Evolutionary conservation across 768 basidiomycete species (phyloP), one percentile per base, ranked within the genome.

Genomic region (Lactarius trivialis): DNA sequence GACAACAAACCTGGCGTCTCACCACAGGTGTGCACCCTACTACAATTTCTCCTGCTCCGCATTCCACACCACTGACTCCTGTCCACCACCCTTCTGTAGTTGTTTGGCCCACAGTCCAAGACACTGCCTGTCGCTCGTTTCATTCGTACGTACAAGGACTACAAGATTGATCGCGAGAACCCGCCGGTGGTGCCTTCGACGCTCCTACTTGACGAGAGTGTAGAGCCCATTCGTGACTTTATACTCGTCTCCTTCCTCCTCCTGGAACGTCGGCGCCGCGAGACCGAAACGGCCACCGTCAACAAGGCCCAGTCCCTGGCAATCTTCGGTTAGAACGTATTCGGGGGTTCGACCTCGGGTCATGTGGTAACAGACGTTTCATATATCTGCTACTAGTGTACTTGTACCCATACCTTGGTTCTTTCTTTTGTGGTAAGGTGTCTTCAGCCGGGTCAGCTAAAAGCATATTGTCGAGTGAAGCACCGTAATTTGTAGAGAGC

Each of bases 51-150:
- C 6, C 30, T n/a, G n/a, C n/a, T 36, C 12, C 36, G 32, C 28
- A 7, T 28, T 26, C 33, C 33, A 24, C 21, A 15, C 26, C 3
- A 33, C 19, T 45, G 2, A 50, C 5, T 12, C 3, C 3, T n/a
- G 8, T 36, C 6, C 4, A 26, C 21, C 30, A 3, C 7, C 21
- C 12, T 30, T 7, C 15, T 12, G n/a, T 37, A 67, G 66, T 54
- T 67, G 19, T 62, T 61, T 17, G 60, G 65, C 24, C 64, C 60
- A 24, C 37, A 15, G 32, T 61, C 64, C 37, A 65, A 67, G 60
- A 61, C 64, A 26, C 45, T 53, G 36, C 66, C 66, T 19, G 60
- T 67, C 19, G 66, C 66, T 7, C 66, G 64, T 39, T 67, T 67
- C 55, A 57, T 58, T 52, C 64, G 60, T 58, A 28, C 57, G 26